Conservation (phyloP, 352 stramenopile species). For the Globisporangium echinulatum region DNA sequence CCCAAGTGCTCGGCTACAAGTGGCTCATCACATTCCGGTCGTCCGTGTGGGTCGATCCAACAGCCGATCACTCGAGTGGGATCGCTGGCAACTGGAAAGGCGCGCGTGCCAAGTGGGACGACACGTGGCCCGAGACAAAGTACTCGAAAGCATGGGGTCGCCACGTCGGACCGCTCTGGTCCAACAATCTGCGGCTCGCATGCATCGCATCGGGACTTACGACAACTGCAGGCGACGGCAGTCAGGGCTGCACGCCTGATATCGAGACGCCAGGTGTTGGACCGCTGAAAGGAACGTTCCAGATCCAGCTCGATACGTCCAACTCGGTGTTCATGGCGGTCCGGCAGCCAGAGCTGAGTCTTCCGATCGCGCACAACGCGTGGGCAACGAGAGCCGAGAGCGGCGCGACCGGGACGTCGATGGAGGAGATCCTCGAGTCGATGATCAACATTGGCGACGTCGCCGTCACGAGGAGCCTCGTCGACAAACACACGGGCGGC, state of each 20-base stretch:
- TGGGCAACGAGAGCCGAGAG: conserved; percentile 84
- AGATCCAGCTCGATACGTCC: conserved; percentile 81
- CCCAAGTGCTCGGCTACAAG: conserved; percentile 82
- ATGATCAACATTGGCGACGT: conserved; percentile 95
- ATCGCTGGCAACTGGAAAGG: conserved; percentile 92
- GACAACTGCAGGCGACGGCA: conserved; percentile 50
- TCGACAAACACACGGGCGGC: conserved; percentile 86
- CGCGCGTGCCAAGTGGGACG: conserved; percentile 58
- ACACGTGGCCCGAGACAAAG: conserved; percentile 87
- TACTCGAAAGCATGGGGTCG: conserved; percentile 96
- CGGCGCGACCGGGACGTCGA: conserved; percentile 84
- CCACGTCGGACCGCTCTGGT: conserved; percentile 88
- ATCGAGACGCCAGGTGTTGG: conserved; percentile 41
- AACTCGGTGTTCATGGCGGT: conserved; percentile 64
- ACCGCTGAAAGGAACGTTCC: conserved; percentile 91
- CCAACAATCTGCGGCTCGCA: conserved; percentile 28
- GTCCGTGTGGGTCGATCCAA: conserved; percentile 90
- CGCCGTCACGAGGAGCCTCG: conserved; percentile 76
- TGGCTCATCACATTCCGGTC: conserved; percentile 94
- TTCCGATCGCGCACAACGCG: conserved; percentile 90
- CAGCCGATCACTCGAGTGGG: conserved; percentile 70
- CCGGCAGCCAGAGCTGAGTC: conserved; percentile 52
- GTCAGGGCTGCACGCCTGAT: conserved; percentile 29
- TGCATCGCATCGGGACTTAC: conserved; percentile 66
- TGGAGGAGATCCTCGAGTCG: conserved; percentile 94